Base-by-base conservation (phyloP, 2,329 filamentous ascomycete genomes). In the Colletotrichum abscissum region DNA sequence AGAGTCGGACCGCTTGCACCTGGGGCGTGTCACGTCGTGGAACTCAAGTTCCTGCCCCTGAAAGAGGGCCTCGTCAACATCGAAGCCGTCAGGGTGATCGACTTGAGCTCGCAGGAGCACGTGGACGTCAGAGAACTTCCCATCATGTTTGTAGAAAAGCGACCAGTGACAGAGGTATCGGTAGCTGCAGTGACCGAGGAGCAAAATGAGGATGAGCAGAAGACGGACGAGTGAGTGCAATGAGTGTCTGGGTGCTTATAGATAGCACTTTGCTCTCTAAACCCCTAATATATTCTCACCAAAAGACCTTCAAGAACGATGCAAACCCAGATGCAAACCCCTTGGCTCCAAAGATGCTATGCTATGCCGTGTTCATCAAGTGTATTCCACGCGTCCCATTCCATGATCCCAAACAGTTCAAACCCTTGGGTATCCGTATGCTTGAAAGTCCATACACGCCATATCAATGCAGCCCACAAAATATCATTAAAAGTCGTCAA, bases 91-190 rank as follows among this genome's bases (percentile, higher is more conserved):
- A 86, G 93, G 63, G 89, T 96, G 1, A 87, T 95, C 4, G 94
- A 97, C 80, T 80, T 96, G 73, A 89, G 86, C 26, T 93, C 90
- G 42, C 92, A 94, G 78, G 93, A 95, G 83, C 92, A 93, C 78
- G 92, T 94, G 4, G 93, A 96, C 81, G 91, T 95, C 67, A 88
- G 90, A 73, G 92, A 96, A 74, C 80, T 97, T 75, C 94, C 94
- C 0, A 91, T 89, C 57, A 90, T 95, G 77, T 82, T 94, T 66
- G 87, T 92, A 19, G 82, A 85, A 72, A 76, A 69, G 73, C 76
- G 69, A 30, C 63, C 65, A 22, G 19, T 2, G 42, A 9, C 42
- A 49, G 42, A 49, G 42, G 42, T 22, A 22, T 4, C 16, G 19
- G 19, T 19, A 49, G 42, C 16, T 7, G 42, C 19, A 22, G 42